Percentiles rank a stretch among this genome's conserved stretches.
Conservation (phyloP, 2,329 filamentous ascomycete genomes). For the Pseudocercospora ulei region DNA sequence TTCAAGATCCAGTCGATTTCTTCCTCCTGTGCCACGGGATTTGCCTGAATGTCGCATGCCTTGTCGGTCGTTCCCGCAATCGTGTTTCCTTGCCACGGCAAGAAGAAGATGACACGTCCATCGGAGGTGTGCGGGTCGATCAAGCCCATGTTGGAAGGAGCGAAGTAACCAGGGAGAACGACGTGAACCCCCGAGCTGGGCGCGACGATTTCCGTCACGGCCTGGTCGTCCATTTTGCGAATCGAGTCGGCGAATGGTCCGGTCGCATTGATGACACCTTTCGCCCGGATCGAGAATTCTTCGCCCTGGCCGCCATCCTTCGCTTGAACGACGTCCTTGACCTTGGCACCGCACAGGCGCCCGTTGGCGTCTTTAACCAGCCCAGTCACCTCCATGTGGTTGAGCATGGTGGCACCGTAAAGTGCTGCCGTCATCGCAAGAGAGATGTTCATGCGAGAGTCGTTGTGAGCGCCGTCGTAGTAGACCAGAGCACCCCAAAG, state of each 20-base stretch:
- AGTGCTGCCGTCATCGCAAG: slow-evolving; percentile 81
- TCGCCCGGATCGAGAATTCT: slow-evolving; percentile 63
- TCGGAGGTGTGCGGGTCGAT: slow-evolving; percentile 81
- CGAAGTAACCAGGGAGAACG: slow-evolving; percentile 78
- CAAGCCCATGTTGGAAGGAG: slow-evolving; percentile 73
- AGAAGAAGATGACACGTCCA: slow-evolving; percentile 83
- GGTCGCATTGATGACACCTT: slow-evolving; percentile 78
- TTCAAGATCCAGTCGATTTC: slow-evolving; percentile 82
- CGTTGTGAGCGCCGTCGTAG: slow-evolving; percentile 86
- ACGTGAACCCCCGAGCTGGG: slow-evolving; percentile 79
- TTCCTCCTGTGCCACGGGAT: slow-evolving; percentile 69
- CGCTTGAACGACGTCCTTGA: slow-evolving; percentile 60
- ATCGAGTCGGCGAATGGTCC: slow-evolving; percentile 81
- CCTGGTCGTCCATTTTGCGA: slow-evolving; percentile 70
- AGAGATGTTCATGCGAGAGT: slow-evolving; percentile 85
- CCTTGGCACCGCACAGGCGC: slow-evolving; percentile 60
- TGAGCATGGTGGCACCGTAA: slow-evolving; percentile 72
- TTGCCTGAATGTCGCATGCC: slow-evolving; percentile 59
- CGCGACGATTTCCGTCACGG: slow-evolving; percentile 66
- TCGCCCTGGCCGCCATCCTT: slow-evolving; percentile 53
- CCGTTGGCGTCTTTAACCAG: slow-evolving; percentile 66
- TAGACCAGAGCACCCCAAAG: slow-evolving; percentile 77
- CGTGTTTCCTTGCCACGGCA: slow-evolving; percentile 87
- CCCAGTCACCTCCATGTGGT: slow-evolving; percentile 70
- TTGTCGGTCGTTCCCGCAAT: slow-evolving; percentile 83